Percentiles rank a stretch among this genome's conserved stretches.
phyloP scores from a whole-genome alignment of 306 rosid genomes.

The Sesbania bispinosa region DNA sequence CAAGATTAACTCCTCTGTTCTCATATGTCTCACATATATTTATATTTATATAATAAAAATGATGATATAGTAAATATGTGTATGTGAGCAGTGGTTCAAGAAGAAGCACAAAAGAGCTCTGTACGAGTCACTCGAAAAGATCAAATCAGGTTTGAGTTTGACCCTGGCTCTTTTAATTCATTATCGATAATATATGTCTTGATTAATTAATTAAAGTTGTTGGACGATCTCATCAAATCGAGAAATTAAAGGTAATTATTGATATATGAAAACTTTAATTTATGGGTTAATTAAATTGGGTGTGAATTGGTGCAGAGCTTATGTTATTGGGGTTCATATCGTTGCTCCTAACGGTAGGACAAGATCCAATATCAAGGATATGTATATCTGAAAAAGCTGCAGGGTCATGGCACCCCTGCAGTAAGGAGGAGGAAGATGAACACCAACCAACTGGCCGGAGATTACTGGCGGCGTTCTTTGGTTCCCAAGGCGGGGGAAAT shows the following conservation, averaged over 20 bases:
- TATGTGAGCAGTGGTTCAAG: slow-evolving; percentile 70
- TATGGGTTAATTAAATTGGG: too few relatives aligned
- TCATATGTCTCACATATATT: too few relatives aligned
- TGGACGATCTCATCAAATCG: too few relatives aligned
- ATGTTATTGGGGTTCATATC: slow-evolving; percentile 90
- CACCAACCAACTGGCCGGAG: too few relatives aligned
- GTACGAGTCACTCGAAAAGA: slow-evolving; percentile 29
- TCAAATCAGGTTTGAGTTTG: slow-evolving; percentile 66
- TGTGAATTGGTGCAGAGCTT: slow-evolving; percentile 61
- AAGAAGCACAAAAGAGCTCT: slow-evolving; percentile 72
- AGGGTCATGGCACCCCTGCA: slow-evolving; percentile 75
- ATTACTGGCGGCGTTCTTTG: slow-evolving; percentile 27
- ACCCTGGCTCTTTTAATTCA: too few relatives aligned
- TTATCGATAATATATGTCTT: too few relatives aligned
- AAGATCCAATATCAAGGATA: slow-evolving; percentile 50
- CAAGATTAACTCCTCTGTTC: too few relatives aligned
- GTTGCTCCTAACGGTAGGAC: slow-evolving; percentile 79
- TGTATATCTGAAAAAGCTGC: slow-evolving; percentile 59
- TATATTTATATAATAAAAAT: too few relatives aligned
- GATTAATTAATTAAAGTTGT: too few relatives aligned
- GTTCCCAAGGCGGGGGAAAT: not conserved
- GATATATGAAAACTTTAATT: too few relatives aligned
- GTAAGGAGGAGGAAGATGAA: not conserved
- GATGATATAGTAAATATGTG: not conserved
- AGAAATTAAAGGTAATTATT: too few relatives aligned